These are phyloP conservation scores for Hawksworthiomyces lignivorus DNA, from an alignment of 2,329 filamentous ascomycete genomes.

Conservation along the genomic window DNA sequence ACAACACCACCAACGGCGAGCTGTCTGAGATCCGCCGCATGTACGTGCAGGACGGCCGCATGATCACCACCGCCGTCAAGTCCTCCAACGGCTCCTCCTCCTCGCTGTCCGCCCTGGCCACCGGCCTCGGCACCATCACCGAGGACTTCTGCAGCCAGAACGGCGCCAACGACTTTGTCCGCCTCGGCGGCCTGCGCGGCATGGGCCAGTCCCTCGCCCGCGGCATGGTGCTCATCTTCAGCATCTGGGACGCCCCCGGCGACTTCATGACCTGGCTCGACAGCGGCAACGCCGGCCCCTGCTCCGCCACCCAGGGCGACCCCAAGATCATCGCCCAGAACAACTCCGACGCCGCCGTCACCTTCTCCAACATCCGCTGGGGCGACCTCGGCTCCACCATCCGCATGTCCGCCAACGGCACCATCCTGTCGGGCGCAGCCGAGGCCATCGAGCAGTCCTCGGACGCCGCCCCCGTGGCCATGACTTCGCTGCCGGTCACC, in stretches of 20 bases:
- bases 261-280: conserved; percentile 53
- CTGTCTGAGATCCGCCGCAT: conserved; percentile 39
- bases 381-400: conserved; percentile 36
- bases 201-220: conserved; percentile 32
- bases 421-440: not conserved
- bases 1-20: conserved; percentile 17
- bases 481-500: not conserved
- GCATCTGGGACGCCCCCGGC: conserved; percentile 47
- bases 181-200: conserved; percentile 20
- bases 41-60: conserved; percentile 39
- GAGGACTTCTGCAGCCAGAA: conserved; percentile 16
- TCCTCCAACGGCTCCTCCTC: conserved; percentile 6
- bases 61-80: conserved; percentile 30
- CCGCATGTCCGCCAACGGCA: not conserved
- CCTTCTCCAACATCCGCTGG: conserved; percentile 49
- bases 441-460: not conserved
- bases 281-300: conserved; percentile 42
- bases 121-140: conserved; percentile 12
- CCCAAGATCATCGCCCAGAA: conserved; percentile 37
- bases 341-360: conserved; percentile 40
- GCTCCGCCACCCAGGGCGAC: conserved; percentile 44
- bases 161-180: conserved; percentile 19
- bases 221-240: conserved; percentile 46
- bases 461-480: not conserved
- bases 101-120: conserved; percentile 1